Percentiles rank a stretch among this genome's conserved stretches.
These are phyloP conservation scores for Candida parachauliodes DNA, from an alignment of 805 yeast species.

Conservation along the genomic window DNA sequence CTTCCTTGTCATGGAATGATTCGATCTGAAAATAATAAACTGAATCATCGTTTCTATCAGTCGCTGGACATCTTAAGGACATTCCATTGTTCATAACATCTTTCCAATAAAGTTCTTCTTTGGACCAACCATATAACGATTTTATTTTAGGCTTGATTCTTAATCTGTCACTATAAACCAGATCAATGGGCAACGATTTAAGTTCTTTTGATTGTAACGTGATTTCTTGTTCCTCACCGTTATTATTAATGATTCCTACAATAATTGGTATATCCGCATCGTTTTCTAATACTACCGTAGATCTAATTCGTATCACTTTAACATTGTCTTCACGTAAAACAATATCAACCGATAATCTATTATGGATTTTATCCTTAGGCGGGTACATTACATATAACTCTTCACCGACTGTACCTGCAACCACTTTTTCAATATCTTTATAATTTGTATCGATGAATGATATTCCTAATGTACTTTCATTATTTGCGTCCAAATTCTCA, in stretches of 20 bases:
- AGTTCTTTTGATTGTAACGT: conserved; percentile 52
- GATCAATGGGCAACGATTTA: conserved; percentile 70
- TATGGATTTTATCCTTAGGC: conserved; percentile 58
- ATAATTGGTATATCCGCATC: conserved; percentile 54
- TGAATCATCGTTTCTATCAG: conserved; percentile 33
- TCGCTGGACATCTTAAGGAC: conserved; percentile 59
- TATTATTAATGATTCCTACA: conserved; percentile 38
- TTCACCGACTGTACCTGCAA: conserved; percentile 82
- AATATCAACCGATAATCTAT: conserved; percentile 71
- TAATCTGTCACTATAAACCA: conserved; percentile 56
- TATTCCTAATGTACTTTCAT: conserved; percentile 61
- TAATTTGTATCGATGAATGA: conserved; percentile 54
- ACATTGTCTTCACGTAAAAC: conserved; percentile 70
- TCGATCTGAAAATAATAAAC: conserved; percentile 69
- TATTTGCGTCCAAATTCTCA: conserved; percentile 69
- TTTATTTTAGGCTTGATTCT: conserved; percentile 59
- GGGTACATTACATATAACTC: conserved; percentile 68
- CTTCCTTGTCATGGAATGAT: conserved; percentile 60
- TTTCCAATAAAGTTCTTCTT: conserved; percentile 62
- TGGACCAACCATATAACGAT: conserved; percentile 66
- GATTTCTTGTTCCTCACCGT: conserved; percentile 18
- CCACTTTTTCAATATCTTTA: conserved; percentile 49
- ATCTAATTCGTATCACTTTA: conserved; percentile 71
- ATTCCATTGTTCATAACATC: conserved; percentile 40
- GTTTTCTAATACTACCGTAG: conserved; percentile 70